Percentiles rank a stretch among this genome's conserved stretches.
Evolutionary conservation across 139 green algal species (phyloP).

Genomic region (Picochlorum sp.): DNA sequence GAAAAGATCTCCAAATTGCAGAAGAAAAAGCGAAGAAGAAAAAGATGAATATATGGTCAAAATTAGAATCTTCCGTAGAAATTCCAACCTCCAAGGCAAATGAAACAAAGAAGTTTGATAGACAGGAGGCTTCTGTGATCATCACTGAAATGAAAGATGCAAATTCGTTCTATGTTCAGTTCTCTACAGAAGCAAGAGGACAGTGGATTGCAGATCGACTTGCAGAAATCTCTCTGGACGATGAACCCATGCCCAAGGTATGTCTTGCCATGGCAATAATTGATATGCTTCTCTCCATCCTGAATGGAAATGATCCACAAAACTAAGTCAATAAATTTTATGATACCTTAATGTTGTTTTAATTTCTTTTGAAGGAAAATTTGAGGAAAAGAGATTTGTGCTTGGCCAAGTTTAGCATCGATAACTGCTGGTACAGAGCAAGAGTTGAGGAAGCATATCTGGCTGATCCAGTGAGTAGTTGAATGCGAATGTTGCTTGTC

Average conservation of each 20-base stretch:
- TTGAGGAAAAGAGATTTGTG: slow-evolving; percentile 50
- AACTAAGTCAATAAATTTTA: not conserved
- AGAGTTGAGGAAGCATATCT: slow-evolving; percentile 16
- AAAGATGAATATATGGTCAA: slow-evolving; percentile 63
- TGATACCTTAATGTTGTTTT: too few relatives aligned
- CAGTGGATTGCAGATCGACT: slow-evolving; percentile 64
- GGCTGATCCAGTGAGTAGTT: slow-evolving; percentile 24
- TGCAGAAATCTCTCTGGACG: slow-evolving; percentile 16
- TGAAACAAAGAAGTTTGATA: not conserved
- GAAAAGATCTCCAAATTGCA: slow-evolving; percentile 43
- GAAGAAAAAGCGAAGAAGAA: slow-evolving; percentile 58
- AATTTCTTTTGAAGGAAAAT: too few relatives aligned
- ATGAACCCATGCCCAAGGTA: slow-evolving; percentile 11
- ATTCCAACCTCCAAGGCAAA: not conserved
- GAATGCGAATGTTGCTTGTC: not conserved
- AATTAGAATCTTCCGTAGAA: slow-evolving; percentile 6
- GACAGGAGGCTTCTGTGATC: slow-evolving; percentile 29
- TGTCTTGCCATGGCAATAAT: slow-evolving; percentile 14
- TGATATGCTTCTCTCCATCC: not conserved
- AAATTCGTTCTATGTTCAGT: slow-evolving; percentile 68
- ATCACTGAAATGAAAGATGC: slow-evolving; percentile 75
- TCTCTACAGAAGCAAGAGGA: slow-evolving; percentile 43
- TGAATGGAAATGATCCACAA: too few relatives aligned
- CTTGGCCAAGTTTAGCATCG: slow-evolving; percentile 55
- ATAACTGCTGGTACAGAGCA: slow-evolving; percentile 73